These are phyloP conservation scores for Taphrina communis DNA, from an alignment of 1,139 yeast species.

Conservation along the genomic window DNA sequence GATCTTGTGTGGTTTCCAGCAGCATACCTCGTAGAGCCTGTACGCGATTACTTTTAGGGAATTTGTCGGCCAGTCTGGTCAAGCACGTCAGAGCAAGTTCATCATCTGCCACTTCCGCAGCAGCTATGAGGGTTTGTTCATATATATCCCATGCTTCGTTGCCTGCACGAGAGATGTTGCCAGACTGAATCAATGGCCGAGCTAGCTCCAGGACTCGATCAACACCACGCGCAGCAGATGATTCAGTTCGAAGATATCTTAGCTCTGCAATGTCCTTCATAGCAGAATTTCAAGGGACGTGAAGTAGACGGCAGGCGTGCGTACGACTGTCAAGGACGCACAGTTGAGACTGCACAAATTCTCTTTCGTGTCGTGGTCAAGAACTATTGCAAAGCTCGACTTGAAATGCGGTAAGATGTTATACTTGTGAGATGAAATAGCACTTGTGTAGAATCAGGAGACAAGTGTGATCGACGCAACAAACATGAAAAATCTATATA, in stretches of 20 bases:
- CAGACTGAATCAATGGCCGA: constrained; percentile 19
- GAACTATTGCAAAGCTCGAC: no score
- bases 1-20: constrained; percentile 41
- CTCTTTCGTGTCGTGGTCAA: no score
- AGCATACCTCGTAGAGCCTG: constrained; percentile 43
- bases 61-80: constrained; percentile 38
- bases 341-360: no score
- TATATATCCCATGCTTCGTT: constrained; percentile 42
- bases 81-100: constrained; percentile 41
- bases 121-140: constrained; percentile 42
- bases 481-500: no score
- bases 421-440: no score
- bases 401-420: no score
- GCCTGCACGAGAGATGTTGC: constrained; percentile 15
- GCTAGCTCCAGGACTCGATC: constrained; percentile 12
- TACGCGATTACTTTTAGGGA: constrained; percentile 39
- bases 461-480: no score
- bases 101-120: constrained; percentile 40
- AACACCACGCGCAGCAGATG: background rate
- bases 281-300: background rate
- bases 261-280: background rate
- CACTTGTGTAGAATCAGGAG: no score
- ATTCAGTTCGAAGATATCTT: background rate
- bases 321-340: no score
- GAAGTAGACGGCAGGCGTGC: no score